Conservation (phyloP, 768 basidiomycete species). For the Hemileccinum rubropunctum region DNA sequence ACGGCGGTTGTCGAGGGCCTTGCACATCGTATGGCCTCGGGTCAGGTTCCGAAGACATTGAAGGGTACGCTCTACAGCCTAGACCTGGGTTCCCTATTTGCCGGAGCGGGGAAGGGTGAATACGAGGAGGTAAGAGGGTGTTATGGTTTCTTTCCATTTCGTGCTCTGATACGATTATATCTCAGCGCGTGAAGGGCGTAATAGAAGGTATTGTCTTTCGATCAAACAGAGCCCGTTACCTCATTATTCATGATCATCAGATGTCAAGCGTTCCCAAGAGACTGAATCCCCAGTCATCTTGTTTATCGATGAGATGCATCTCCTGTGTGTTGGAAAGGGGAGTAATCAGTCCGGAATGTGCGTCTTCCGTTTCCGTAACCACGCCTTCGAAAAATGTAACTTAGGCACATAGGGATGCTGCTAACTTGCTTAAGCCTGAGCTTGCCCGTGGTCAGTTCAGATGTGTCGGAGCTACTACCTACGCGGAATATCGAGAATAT, state of each 20-base stretch:
- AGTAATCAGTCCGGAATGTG: conserved; percentile 6
- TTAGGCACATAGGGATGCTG: conserved; percentile 5
- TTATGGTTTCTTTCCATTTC: too few species aligned
- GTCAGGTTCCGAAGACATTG: conserved; percentile 5
- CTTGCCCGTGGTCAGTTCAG: conserved; percentile 9
- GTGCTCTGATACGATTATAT: too few species aligned
- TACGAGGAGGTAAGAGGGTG: background rate
- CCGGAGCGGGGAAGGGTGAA: conserved; percentile 10
- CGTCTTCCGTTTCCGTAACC: background rate
- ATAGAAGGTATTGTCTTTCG: background rate
- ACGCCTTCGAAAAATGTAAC: too few species aligned
- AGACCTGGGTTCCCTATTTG: conserved; percentile 7
- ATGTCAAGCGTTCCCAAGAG: conserved; percentile 10
- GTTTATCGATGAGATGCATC: conserved; percentile 11
- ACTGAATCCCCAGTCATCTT: conserved; percentile 7
- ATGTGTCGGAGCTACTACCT: conserved; percentile 7
- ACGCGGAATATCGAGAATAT: conserved; percentile 7
- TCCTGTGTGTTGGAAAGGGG: conserved; percentile 9
- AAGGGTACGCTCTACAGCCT: conserved; percentile 6
- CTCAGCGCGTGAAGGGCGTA: conserved; percentile 7
- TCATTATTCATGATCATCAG: background rate
- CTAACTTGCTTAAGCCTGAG: conserved; percentile 7
- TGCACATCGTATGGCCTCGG: conserved; percentile 2
- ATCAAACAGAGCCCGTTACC: background rate
- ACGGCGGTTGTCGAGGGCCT: conserved; percentile 8